phyloP scores from a whole-genome alignment of 2,329 filamentous ascomycete species.

The Harringtonia aguacate region DNA sequence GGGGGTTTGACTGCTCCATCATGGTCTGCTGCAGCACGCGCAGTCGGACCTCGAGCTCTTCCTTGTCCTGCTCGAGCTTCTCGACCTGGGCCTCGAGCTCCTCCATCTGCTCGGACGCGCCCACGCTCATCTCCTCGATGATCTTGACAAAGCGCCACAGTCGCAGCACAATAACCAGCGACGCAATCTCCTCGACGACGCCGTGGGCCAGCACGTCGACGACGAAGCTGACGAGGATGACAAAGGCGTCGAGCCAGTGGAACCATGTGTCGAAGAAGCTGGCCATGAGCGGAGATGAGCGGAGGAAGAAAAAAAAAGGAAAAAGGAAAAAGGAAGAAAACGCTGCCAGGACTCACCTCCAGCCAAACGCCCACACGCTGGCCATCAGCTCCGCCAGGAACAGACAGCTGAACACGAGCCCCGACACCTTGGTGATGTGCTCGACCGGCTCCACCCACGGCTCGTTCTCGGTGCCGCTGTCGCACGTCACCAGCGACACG shows the following conservation, averaged over 20 bases:
- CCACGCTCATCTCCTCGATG: constrained; percentile 55
- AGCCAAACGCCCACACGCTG: constrained; percentile 48
- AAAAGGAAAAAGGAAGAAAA: not conserved
- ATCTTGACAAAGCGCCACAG: constrained; percentile 63
- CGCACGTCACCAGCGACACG: constrained; percentile 36
- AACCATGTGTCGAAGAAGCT: constrained; percentile 50
- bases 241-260: constrained; percentile 51
- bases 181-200: constrained; percentile 50
- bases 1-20: too few species aligned
- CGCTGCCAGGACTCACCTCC: constrained; percentile 9
- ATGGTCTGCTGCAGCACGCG: constrained; percentile 3
- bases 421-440: constrained; percentile 34
- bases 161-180: constrained; percentile 54
- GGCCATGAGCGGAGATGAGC: too few species aligned
- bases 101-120: constrained; percentile 52
- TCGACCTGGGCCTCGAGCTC: constrained; percentile 41
- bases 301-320: not conserved
- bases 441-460: constrained; percentile 28
- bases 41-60: constrained; percentile 17
- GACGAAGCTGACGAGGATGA: constrained; percentile 51
- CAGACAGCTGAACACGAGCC: constrained; percentile 49
- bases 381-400: constrained; percentile 54
- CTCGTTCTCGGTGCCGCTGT: constrained; percentile 27
- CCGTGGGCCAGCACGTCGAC: constrained; percentile 52
- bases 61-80: constrained; percentile 37